Percentiles rank a stretch among this genome's conserved stretches.
Evolutionary conservation across 1,284 basidiomycete genomes (phyloP).

Genomic region (Moniliophthora roreri): DNA sequence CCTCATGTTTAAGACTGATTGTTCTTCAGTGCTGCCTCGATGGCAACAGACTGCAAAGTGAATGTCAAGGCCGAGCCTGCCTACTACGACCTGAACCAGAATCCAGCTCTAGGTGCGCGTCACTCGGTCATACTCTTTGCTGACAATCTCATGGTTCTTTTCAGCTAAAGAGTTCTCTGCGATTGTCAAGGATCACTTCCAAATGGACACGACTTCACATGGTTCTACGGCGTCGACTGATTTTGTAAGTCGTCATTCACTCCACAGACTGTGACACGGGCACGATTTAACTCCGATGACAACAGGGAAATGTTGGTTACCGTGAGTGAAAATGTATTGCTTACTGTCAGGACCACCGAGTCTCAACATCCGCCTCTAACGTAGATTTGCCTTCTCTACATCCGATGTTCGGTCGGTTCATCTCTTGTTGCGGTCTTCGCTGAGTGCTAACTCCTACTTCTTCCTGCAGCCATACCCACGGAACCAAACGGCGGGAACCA

Average conservation of each 20-base stretch:
- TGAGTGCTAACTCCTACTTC: conserved; percentile 1
- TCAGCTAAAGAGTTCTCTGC: conserved; percentile 47
- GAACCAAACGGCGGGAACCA: conserved; percentile 64
- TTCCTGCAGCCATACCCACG: conserved; percentile 61
- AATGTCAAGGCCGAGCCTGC: conserved; percentile 40
- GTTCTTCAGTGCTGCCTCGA: conserved; percentile 58
- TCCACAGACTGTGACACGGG: not conserved
- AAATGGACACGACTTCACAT: conserved; percentile 27
- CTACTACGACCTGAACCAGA: conserved; percentile 64
- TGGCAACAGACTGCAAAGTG: conserved; percentile 68
- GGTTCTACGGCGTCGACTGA: conserved; percentile 60
- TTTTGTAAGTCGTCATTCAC: conserved; percentile 47
- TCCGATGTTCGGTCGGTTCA: conserved; percentile 52
- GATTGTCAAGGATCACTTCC: conserved; percentile 39
- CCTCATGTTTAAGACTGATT: conserved; percentile 5
- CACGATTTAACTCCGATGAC: conserved; percentile 16
- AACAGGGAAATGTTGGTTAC: conserved; percentile 68
- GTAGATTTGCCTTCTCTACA: conserved; percentile 65
- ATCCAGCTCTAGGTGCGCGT: conserved; percentile 51
- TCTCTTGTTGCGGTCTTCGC: conserved; percentile 4
- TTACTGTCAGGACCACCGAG: conserved; percentile 15
- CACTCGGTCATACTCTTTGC: conserved; percentile 2
- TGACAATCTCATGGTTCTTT: not conserved
- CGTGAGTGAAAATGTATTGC: conserved; percentile 36
- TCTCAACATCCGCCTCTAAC: conserved; percentile 5